These are phyloP conservation scores for Iris pallida DNA, from an alignment of 116 monocot genomes.

Conservation along the genomic window DNA sequence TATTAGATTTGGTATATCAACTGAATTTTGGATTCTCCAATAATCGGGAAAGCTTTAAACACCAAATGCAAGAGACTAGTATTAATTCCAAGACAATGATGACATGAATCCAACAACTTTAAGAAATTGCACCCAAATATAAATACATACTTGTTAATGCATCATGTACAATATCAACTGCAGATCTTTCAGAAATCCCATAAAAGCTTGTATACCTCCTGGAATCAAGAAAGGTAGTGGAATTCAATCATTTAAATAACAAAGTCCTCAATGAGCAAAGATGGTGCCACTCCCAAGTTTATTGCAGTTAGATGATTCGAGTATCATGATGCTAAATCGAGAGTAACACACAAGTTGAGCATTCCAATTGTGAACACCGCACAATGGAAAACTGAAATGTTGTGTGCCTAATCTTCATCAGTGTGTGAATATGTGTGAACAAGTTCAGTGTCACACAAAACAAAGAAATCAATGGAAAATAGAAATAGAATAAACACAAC, in stretches of 20 bases:
- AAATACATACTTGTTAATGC: slow-evolving; percentile 75
- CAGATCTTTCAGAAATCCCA: slow-evolving; percentile 78
- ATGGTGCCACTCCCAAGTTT: background rate
- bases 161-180: slow-evolving; percentile 77
- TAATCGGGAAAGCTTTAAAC: background rate
- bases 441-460: too few species aligned
- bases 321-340: too few species aligned
- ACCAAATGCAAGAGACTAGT: background rate
- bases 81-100: background rate
- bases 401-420: too few species aligned
- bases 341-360: too few species aligned
- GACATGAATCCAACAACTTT: too few species aligned
- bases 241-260: background rate
- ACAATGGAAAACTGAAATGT: too few species aligned
- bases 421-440: too few species aligned
- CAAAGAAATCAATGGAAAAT: too few species aligned
- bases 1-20: background rate
- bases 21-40: background rate
- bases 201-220: slow-evolving; percentile 94
- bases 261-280: background rate
- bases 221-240: slow-evolving; percentile 1
- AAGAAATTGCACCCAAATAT: background rate
- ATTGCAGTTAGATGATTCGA: too few species aligned
- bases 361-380: too few species aligned
- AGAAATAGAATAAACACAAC: too few species aligned